A percentile compares a stretch with the other conserved stretches of the same genome.
Conservation (phyloP, 1,284 basidiomycete species). For the Sutorius eximius region DNA sequence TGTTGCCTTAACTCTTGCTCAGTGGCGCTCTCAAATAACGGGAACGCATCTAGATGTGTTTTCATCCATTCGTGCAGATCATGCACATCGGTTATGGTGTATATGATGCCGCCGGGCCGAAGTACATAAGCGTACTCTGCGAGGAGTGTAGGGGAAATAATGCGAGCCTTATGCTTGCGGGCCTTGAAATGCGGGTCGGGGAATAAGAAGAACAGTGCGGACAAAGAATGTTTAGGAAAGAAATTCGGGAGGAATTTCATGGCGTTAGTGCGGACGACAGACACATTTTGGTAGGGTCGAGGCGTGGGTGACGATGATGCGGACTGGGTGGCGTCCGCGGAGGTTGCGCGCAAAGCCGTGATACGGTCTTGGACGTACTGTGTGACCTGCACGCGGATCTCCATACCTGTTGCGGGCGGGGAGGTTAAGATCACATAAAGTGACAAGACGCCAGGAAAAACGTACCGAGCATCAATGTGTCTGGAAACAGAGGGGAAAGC, state of each 20-base stretch:
- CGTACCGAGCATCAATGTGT: conserved; percentile 92
- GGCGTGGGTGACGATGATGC: conserved; percentile 24
- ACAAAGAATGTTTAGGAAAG: conserved; percentile 87
- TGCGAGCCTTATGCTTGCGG: conserved; percentile 98
- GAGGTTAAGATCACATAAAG: conserved; percentile 1
- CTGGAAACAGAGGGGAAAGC: conserved; percentile 89
- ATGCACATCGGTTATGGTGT: conserved; percentile 97
- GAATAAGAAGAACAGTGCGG: conserved; percentile 96
- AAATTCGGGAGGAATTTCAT: conserved; percentile 99
- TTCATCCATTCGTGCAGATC: conserved; percentile 98
- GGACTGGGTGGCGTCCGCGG: conserved; percentile 35
- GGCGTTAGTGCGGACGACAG: conserved; percentile 92
- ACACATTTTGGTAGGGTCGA: conserved; percentile 84
- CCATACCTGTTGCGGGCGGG: conserved; percentile 68
- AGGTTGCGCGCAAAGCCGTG: conserved; percentile 71
- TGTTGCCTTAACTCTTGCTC: conserved; percentile 74
- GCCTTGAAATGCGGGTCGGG: conserved; percentile 99
- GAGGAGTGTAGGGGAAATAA: conserved; percentile 92
- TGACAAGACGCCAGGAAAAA: conserved; percentile 12
- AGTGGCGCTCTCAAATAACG: conserved; percentile 81
- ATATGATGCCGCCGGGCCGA: conserved; percentile 88
- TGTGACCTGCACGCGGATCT: conserved; percentile 95
- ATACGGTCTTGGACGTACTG: conserved; percentile 97
- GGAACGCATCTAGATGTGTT: conserved; percentile 81
- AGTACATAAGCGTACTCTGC: conserved; percentile 95